Percentiles rank a stretch among this genome's conserved stretches.
phyloP scores from a whole-genome alignment of 805 yeast species.

The Candida insectalens region DNA sequence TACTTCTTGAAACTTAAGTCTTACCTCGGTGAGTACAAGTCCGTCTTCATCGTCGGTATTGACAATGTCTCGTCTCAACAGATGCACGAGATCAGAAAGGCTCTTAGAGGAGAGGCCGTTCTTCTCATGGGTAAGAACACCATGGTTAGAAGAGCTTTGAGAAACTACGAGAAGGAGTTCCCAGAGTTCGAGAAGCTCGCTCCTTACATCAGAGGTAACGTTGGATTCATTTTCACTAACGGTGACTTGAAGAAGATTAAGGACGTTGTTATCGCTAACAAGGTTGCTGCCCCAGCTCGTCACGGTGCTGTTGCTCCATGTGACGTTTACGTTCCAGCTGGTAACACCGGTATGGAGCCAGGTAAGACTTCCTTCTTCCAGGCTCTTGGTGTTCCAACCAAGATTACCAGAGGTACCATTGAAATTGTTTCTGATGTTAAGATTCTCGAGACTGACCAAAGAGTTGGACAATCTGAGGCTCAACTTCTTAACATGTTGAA shows the following conservation, averaged over 20 bases:
- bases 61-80: conserved; percentile 99
- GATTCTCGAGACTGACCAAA: conserved; percentile 78
- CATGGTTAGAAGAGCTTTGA: conserved; percentile 99
- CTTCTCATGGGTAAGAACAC: conserved; percentile 99
- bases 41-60: conserved; percentile 97
- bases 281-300: conserved; percentile 99
- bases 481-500: conserved; percentile 96
- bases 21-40: conserved; percentile 93
- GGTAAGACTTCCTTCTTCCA: conserved; percentile 99
- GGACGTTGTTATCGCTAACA: conserved; percentile 80
- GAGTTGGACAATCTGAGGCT: conserved; percentile 99
- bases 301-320: conserved; percentile 99
- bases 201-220: conserved; percentile 95
- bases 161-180: conserved; percentile 87
- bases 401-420: conserved; percentile 99
- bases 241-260: conserved; percentile 85
- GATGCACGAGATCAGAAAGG: conserved; percentile 99
- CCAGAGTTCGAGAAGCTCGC: conserved; percentile 94
- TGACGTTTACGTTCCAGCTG: conserved; percentile 97
- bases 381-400: conserved; percentile 99
- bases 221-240: conserved; percentile 99
- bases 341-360: conserved; percentile 99
- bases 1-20: conserved; percentile 94
- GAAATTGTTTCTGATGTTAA: conserved; percentile 96
- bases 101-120: conserved; percentile 89